Conservation (phyloP, 345 rosid species). For the Euphorbia pulcherrima region DNA sequence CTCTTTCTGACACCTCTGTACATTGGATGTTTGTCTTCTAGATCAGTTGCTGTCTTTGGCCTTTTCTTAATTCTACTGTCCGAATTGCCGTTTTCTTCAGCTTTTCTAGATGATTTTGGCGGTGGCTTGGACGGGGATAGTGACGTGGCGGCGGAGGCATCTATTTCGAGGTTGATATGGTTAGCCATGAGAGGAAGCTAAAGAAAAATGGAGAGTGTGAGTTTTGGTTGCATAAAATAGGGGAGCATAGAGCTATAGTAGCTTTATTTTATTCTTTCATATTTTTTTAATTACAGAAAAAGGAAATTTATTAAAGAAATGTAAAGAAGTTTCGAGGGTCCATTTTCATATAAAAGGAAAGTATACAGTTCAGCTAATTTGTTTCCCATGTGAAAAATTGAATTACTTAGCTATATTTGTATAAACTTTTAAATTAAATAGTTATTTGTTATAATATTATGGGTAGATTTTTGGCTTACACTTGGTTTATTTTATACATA, state of each 20-base stretch:
- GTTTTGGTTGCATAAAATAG: constrained; percentile 27
- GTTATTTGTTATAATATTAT: too few relatives aligned
- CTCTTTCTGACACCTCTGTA: constrained; percentile 72
- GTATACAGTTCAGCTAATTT: constrained; percentile 32
- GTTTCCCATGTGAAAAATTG: constrained; percentile 30
- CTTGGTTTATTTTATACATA: too few relatives aligned
- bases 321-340: constrained; percentile 27
- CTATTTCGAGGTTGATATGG: constrained; percentile 42
- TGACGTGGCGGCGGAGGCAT: constrained; percentile 31
- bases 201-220: constrained; percentile 31
- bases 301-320: constrained; percentile 5
- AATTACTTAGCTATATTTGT: too few relatives aligned
- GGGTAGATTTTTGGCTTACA: too few relatives aligned
- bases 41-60: constrained; percentile 19
- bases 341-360: constrained; percentile 17
- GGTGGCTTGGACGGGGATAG: constrained; percentile 12
- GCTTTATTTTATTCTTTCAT: constrained; percentile 28
- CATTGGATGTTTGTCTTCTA: constrained; percentile 42
- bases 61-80: constrained; percentile 20
- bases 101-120: constrained; percentile 33
- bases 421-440: too few relatives aligned
- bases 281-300: constrained; percentile 8
- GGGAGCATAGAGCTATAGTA: not conserved
- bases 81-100: constrained; percentile 18
- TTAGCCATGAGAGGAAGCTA: constrained; percentile 33